Conservation (phyloP, 2,329 filamentous ascomycete species). For the Claviceps sp. region DNA sequence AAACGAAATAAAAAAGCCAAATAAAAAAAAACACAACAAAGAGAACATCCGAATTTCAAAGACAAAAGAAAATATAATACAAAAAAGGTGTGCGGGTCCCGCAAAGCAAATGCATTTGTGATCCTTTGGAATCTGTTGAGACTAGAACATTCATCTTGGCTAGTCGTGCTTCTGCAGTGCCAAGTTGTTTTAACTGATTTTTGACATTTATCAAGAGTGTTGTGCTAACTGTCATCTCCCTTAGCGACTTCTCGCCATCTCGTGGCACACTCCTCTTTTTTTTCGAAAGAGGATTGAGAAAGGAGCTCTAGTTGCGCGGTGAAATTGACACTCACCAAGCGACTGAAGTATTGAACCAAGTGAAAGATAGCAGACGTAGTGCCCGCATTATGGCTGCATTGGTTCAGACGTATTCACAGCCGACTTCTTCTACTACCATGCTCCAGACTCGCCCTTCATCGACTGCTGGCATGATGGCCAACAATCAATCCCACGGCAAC, state of each 20-base stretch:
- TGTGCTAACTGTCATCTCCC: background rate
- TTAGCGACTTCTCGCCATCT: background rate
- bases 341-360: background rate
- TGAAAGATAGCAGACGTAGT: background rate
- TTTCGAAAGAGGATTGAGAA: background rate
- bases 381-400: constrained; percentile 61
- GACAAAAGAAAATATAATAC: background rate
- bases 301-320: background rate
- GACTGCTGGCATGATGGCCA: constrained; percentile 30
- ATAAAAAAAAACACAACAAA: background rate
- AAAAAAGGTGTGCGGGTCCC: constrained; percentile 1
- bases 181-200: background rate
- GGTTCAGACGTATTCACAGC: constrained; percentile 69
- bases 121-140: background rate
- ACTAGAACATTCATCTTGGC: background rate
- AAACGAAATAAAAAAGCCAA: background rate
- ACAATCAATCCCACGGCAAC: constrained; percentile 33
- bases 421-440: constrained; percentile 60
- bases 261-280: background rate
- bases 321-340: background rate
- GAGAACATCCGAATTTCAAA: background rate
- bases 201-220: background rate
- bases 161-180: background rate
- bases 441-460: constrained; percentile 60
- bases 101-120: background rate